These are phyloP conservation scores for Beauveria sp. DNA, from an alignment of 2,329 filamentous ascomycete species.

Conservation along the genomic window DNA sequence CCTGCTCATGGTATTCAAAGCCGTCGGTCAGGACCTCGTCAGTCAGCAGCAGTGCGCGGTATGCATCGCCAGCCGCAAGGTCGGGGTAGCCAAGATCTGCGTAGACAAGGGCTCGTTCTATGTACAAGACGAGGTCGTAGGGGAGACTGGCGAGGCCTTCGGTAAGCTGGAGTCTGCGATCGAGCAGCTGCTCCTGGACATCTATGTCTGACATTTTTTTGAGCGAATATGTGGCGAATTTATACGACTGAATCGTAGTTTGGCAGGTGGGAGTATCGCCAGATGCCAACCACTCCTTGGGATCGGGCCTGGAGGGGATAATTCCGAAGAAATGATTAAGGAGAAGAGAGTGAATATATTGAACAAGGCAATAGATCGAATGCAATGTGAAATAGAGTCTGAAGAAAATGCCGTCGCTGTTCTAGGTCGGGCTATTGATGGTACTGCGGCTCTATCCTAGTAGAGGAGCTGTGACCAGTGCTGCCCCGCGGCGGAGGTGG, in stretches of 20 bases:
- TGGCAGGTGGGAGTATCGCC: not conserved
- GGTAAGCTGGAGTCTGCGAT: constrained; percentile 50
- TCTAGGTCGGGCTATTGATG: not conserved
- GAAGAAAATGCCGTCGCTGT: not conserved
- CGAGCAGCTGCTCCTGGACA: constrained; percentile 37
- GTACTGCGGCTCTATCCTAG: not conserved
- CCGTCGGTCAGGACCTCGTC: constrained; percentile 73
- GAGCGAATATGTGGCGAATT: not conserved
- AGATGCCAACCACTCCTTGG: too few species aligned
- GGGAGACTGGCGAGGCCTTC: constrained; percentile 42
- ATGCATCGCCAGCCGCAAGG: constrained; percentile 81
- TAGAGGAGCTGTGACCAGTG: not conserved
- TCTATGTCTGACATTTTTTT: constrained; percentile 10
- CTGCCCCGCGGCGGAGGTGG: constrained; percentile 3
- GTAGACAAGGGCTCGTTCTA: constrained; percentile 65
- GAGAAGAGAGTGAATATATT: not conserved
- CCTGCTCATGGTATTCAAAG: constrained; percentile 74
- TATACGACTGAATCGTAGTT: not conserved
- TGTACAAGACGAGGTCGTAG: constrained; percentile 57
- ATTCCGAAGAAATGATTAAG: not conserved
- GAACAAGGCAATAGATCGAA: not conserved
- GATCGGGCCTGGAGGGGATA: too few species aligned
- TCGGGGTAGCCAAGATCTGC: constrained; percentile 77
- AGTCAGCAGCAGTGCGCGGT: constrained; percentile 77
- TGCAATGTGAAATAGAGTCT: too few species aligned